phyloP scores from a whole-genome alignment of 192 early-diverging fungal species.

The Coemansia sp. region DNA sequence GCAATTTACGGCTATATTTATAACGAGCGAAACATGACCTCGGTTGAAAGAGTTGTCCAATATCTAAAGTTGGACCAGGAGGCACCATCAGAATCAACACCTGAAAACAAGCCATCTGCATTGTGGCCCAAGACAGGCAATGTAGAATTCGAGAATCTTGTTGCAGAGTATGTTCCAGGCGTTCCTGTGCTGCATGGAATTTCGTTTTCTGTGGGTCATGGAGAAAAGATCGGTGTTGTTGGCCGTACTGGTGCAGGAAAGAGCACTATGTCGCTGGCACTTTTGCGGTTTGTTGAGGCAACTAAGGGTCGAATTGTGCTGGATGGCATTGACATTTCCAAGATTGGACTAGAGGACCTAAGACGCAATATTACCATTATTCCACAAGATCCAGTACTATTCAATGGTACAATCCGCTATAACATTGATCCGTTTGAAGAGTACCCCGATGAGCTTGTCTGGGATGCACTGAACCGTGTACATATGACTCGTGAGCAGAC shows the following conservation, averaged over 20 bases:
- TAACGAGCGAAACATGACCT: constrained; percentile 84
- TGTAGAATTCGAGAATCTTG: constrained; percentile 66
- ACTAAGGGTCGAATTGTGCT: constrained; percentile 63
- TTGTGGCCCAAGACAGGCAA: constrained; percentile 70
- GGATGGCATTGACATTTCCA: constrained; percentile 73
- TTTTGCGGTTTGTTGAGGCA: constrained; percentile 77
- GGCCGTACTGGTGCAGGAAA: constrained; percentile 64
- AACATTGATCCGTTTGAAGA: constrained; percentile 87
- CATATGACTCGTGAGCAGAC: constrained; percentile 57
- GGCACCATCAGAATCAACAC: constrained; percentile 51
- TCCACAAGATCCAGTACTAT: constrained; percentile 75
- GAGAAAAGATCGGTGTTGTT: constrained; percentile 85
- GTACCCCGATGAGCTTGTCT: constrained; percentile 62
- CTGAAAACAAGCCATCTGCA: constrained; percentile 50
- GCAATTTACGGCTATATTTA: constrained; percentile 68
- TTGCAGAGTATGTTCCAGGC: constrained; percentile 74
- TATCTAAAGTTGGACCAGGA: constrained; percentile 83
- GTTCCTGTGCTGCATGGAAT: constrained; percentile 30
- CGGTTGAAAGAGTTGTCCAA: constrained; percentile 80
- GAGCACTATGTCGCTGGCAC: constrained; percentile 58
- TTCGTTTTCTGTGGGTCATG: constrained; percentile 73
- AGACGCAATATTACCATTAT: constrained; percentile 78
- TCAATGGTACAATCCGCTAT: constrained; percentile 55
- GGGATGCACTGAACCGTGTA: constrained; percentile 56
- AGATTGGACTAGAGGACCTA: constrained; percentile 74